These are phyloP conservation scores for Cladorrhinum sp. DNA, from an alignment of 2,329 filamentous ascomycete genomes.

Conservation along the genomic window DNA sequence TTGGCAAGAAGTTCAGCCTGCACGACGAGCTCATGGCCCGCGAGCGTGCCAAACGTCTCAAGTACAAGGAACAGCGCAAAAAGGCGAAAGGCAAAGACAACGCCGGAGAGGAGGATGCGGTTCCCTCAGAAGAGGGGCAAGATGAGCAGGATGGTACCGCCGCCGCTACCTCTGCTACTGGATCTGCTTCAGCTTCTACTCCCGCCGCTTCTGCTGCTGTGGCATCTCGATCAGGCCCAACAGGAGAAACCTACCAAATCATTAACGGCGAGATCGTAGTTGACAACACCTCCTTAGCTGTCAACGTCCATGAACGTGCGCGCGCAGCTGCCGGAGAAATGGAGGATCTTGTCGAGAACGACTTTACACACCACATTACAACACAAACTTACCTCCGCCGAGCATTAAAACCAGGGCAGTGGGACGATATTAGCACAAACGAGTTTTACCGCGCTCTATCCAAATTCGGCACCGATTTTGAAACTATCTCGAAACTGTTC, in stretches of 20 bases:
- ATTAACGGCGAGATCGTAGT: slow-evolving; percentile 71
- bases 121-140: slow-evolving; percentile 11
- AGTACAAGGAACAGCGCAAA: slow-evolving; percentile 40
- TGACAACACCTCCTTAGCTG: slow-evolving; percentile 63
- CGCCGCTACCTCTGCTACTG: slow-evolving; percentile 18
- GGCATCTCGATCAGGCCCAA: slow-evolving; percentile 6
- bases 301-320: slow-evolving; percentile 66
- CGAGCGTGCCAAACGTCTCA: slow-evolving; percentile 46
- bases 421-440: slow-evolving; percentile 69
- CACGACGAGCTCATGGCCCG: slow-evolving; percentile 71
- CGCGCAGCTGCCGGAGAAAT: slow-evolving; percentile 49
- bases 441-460: slow-evolving; percentile 71
- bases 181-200: slow-evolving; percentile 4
- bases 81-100: slow-evolving; percentile 29
- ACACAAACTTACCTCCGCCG: slow-evolving; percentile 63
- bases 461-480: slow-evolving; percentile 81
- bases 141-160: slow-evolving; percentile 9
- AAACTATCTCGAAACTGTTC: slow-evolving; percentile 76
- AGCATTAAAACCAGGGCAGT: slow-evolving; percentile 64
- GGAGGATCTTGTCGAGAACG: slow-evolving; percentile 71
- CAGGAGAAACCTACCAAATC: slow-evolving; percentile 53
- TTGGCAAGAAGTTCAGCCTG: slow-evolving; percentile 72
- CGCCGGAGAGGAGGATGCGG: slow-evolving; percentile 22
- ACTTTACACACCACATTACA: slow-evolving; percentile 70
- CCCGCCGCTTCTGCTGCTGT: not conserved